Conservation (phyloP, 306 rosid species). For the Ormosia emarginata region DNA sequence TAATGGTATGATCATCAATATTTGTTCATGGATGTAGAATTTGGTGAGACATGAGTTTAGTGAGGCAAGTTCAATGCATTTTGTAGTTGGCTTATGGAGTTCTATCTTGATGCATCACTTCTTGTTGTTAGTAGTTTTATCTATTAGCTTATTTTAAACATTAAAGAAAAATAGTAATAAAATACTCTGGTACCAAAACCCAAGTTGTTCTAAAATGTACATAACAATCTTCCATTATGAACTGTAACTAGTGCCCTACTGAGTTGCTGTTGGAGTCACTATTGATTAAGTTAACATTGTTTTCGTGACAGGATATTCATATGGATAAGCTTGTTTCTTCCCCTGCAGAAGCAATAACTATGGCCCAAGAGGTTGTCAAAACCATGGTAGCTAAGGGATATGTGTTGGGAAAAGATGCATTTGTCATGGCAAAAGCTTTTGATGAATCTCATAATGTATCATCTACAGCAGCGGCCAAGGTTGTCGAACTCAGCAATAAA, state of each 20-base stretch:
- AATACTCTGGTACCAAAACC: neutral
- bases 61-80: neutral
- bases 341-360: constrained; percentile 74
- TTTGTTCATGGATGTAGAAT: neutral
- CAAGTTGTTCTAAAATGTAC: neutral
- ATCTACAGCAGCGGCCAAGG: constrained; percentile 72
- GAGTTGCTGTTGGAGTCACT: neutral
- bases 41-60: neutral
- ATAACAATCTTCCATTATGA: neutral
- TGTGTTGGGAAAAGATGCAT: constrained; percentile 76
- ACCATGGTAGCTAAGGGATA: constrained; percentile 91
- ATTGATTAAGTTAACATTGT: neutral
- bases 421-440: constrained; percentile 73
- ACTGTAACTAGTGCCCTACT: neutral
- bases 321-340: constrained; percentile 43
- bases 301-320: constrained; percentile 43
- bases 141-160: neutral
- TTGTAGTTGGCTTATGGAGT: neutral
- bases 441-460: constrained; percentile 75
- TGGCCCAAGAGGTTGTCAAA: constrained; percentile 79
- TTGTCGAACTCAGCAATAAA: constrained; percentile 61
- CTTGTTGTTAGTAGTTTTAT: neutral
- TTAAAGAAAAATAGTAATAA: neutral
- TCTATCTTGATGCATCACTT: neutral
- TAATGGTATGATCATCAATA: neutral